A percentile compares a stretch with the other conserved stretches of the same genome.
Evolutionary conservation across 768 basidiomycete genomes (phyloP).

Genomic region (Boletus patriciae): DNA sequence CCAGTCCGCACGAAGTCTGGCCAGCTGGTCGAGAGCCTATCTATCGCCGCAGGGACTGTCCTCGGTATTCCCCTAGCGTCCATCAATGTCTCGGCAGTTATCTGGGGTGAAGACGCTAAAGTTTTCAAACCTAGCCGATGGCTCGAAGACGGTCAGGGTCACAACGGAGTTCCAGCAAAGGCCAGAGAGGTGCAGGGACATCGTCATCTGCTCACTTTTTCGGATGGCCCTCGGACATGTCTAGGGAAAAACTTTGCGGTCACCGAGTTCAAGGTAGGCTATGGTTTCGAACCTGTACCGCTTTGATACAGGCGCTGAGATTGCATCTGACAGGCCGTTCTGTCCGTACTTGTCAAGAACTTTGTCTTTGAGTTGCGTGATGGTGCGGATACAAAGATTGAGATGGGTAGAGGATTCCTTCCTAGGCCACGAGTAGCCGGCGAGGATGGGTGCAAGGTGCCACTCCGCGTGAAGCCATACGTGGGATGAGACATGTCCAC

Average conservation of each 20-base stretch:
- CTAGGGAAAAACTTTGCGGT: constrained; percentile 52
- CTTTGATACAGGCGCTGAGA: background rate
- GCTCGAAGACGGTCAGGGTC: constrained; percentile 37
- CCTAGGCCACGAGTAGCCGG: constrained; percentile 17
- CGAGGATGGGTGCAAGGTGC: constrained; percentile 27
- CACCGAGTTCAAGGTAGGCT: constrained; percentile 34
- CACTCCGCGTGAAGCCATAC: constrained; percentile 25
- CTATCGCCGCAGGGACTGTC: constrained; percentile 47
- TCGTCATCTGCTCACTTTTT: constrained; percentile 51
- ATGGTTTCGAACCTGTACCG: background rate
- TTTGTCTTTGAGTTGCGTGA: constrained; percentile 40
- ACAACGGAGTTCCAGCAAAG: constrained; percentile 22
- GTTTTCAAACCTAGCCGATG: constrained; percentile 65
- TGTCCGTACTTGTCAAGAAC: constrained; percentile 43
- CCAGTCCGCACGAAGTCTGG: constrained; percentile 50
- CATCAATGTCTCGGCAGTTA: constrained; percentile 47
- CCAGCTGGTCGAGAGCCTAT: constrained; percentile 36
- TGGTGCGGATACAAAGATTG: constrained; percentile 33
- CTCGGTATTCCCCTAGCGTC: constrained; percentile 44
- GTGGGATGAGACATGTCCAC: too few relatives aligned
- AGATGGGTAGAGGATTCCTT: constrained; percentile 14
- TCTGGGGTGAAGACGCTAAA: constrained; percentile 64
- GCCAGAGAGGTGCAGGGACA: constrained; percentile 49
- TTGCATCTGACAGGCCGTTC: constrained; percentile 35
- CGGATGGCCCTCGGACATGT: constrained; percentile 52